Percentiles rank a stretch among this genome's conserved stretches.
phyloP scores from a whole-genome alignment of 2,329 filamentous ascomycete species.

The Microcyclosporella mali region DNA sequence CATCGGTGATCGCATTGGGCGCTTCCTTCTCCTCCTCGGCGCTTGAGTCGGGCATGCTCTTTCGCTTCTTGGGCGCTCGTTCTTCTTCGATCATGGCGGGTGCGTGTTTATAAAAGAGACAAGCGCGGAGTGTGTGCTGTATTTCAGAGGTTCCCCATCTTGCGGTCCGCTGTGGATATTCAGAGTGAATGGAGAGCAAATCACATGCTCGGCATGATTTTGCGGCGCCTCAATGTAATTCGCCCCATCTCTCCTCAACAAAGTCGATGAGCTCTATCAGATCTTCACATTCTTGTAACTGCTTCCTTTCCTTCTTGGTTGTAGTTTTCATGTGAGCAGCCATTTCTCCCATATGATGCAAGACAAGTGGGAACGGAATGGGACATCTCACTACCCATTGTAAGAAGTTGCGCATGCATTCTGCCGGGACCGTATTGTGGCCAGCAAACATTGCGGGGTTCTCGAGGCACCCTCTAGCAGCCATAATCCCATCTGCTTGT shows the following conservation, averaged over 20 bases:
- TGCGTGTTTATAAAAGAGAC: too few relatives aligned
- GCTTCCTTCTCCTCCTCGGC: slow-evolving; percentile 1
- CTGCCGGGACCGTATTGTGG: slow-evolving; percentile 53
- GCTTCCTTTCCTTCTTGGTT: slow-evolving; percentile 36
- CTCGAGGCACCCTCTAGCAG: slow-evolving; percentile 59
- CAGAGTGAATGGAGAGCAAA: too few relatives aligned
- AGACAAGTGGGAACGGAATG: slow-evolving; percentile 56
- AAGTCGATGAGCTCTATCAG: slow-evolving; percentile 31
- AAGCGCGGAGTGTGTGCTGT: too few relatives aligned
- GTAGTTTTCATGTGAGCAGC: slow-evolving; percentile 51
- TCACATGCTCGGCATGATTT: too few relatives aligned
- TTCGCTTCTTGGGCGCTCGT: slow-evolving; percentile 10
- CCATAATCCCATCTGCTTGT: slow-evolving; percentile 54
- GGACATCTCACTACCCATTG: slow-evolving; percentile 50
- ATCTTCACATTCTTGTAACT: slow-evolving; percentile 27
- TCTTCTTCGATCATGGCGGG: slow-evolving; percentile 8
- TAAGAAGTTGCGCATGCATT: slow-evolving; percentile 59
- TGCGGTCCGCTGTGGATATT: too few relatives aligned
- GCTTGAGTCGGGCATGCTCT: slow-evolving; percentile 5
- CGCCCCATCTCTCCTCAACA: slow-evolving; percentile 26
- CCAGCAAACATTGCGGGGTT: slow-evolving; percentile 63
- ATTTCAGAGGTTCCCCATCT: too few relatives aligned
- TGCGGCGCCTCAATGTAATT: background rate
- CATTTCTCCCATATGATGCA: slow-evolving; percentile 66
- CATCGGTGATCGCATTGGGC: slow-evolving; percentile 7